Evolutionary conservation across 768 basidiomycete species (phyloP), one percentile per base, ranked within the genome.

Genomic region (Naganishia randhawae): DNA sequence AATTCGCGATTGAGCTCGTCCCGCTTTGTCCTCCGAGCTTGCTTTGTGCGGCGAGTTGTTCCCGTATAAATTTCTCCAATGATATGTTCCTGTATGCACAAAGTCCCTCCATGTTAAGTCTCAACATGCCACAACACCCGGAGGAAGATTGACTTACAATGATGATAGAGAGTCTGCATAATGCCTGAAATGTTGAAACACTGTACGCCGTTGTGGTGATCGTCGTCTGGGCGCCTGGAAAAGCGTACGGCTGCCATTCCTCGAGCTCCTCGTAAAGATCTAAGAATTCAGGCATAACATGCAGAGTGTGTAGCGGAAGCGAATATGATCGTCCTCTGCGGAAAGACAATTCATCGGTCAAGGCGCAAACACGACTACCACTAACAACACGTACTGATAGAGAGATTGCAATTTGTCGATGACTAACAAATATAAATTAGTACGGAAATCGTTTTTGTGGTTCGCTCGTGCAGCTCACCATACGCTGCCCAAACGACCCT

Each of bases 351-450:
- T n/a, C 6, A 27, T 52, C 51, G 31, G 51, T 5, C 27, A 61
- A 11, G 2, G 7, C 16, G 7, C 13, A 22, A 9, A 29, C 10
- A 25, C 6, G 3, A 25, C 5, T 13, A 17, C 29, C 48, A 16
- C 5, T 5, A 29, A 25, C 17, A 32, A 25, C 4, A 64, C 63
- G 17, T 37, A 64, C 63, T 73, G 72, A 45, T 73, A 73, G 22
- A 73, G 55, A 1, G 72, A 73, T n/a, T 69, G 63, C 52, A 73
- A 61, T 66, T 73, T 73, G 72, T 73, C 72, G 33, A 67, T 66
- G 25, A 71, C 72, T 71, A 32, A 53, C 53, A 42, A 7, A 6
- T 7, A 19, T n/a, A 31, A 22, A 42, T 31, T 16, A 29, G 39
- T 55, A 13, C 19, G 31, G n/a, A 25, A n/a, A 13, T 39, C 27